phyloP scores from a whole-genome alignment of 495 filamentous ascomycete species.

The Physcia stellaris region DNA sequence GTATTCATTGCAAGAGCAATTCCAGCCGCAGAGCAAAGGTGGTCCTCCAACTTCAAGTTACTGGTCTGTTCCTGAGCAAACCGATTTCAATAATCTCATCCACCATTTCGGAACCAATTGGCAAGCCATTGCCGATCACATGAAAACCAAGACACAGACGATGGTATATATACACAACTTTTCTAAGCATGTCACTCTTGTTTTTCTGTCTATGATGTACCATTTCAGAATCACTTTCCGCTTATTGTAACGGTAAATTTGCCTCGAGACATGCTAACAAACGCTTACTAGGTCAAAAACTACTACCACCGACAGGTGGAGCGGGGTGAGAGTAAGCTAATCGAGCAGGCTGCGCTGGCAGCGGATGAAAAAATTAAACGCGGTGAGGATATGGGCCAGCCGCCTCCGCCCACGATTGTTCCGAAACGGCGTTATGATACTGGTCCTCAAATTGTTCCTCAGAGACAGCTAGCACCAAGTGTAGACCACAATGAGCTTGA shows the following conservation, averaged over 20 bases:
- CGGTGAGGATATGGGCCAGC: constrained; percentile 56
- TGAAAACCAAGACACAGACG: constrained; percentile 83
- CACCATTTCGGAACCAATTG: constrained; percentile 83
- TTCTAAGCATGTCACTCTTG: too few species aligned
- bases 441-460: constrained; percentile 41
- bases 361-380: constrained; percentile 56
- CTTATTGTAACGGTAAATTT: too few species aligned
- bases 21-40: constrained; percentile 18
- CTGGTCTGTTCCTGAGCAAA: constrained; percentile 88
- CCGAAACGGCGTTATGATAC: constrained; percentile 45
- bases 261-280: too few species aligned
- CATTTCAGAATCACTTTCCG: background rate
- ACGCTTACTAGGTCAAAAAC: constrained; percentile 75
- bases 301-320: constrained; percentile 73
- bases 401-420: constrained; percentile 45
- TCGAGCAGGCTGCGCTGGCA: constrained; percentile 51
- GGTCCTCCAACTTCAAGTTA: constrained; percentile 64
- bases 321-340: constrained; percentile 44
- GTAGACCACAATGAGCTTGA: constrained; percentile 40
- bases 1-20: constrained; percentile 23
- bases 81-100: constrained; percentile 66
- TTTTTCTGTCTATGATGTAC: too few species aligned
- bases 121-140: constrained; percentile 64
- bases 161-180: constrained; percentile 51
- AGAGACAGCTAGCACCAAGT: constrained; percentile 46